A percentile compares a stretch with the other conserved stretches of the same genome.
Conservation (phyloP, 176 grass and related monocot genomes). For the Elaeis guineensis region DNA sequence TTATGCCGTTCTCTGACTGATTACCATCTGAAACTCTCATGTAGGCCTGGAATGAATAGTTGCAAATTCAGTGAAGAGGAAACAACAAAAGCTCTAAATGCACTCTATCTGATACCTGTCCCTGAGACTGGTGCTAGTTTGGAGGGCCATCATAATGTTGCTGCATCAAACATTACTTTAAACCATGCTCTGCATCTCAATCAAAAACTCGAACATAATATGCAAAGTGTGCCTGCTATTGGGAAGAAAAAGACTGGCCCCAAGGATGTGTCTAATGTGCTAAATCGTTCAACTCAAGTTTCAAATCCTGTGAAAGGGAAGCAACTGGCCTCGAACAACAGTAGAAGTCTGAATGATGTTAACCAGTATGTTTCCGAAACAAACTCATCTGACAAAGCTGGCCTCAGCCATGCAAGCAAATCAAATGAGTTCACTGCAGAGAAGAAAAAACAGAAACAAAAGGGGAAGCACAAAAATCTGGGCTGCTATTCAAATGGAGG, state of each 20-base stretch:
- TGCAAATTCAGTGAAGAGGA: conserved; percentile 85
- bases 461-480: conserved; percentile 47
- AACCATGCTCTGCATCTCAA: conserved; percentile 17
- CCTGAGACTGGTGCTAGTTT: conserved; percentile 33
- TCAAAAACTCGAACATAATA: conserved; percentile 37
- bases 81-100: conserved; percentile 80
- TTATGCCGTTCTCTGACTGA: conserved; percentile 18
- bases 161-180: conserved; percentile 28
- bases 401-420: conserved; percentile 27
- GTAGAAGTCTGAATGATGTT: conserved; percentile 31
- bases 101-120: conserved; percentile 49
- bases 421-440: conserved; percentile 41
- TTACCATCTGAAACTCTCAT: conserved; percentile 20
- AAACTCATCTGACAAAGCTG: conserved; percentile 32
- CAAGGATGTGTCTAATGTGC: conserved; percentile 20
- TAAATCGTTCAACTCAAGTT: conserved; percentile 33
- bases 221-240: background rate
- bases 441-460: conserved; percentile 37
- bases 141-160: conserved; percentile 39
- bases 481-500: conserved; percentile 76
- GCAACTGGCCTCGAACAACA: conserved; percentile 32
- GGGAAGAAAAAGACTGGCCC: conserved; percentile 44
- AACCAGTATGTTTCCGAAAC: conserved; percentile 30
- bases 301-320: conserved; percentile 34
- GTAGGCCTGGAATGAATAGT: conserved; percentile 79